These are phyloP conservation scores for Saturnispora sanitii DNA, from an alignment of 805 yeast genomes.

Conservation along the genomic window DNA sequence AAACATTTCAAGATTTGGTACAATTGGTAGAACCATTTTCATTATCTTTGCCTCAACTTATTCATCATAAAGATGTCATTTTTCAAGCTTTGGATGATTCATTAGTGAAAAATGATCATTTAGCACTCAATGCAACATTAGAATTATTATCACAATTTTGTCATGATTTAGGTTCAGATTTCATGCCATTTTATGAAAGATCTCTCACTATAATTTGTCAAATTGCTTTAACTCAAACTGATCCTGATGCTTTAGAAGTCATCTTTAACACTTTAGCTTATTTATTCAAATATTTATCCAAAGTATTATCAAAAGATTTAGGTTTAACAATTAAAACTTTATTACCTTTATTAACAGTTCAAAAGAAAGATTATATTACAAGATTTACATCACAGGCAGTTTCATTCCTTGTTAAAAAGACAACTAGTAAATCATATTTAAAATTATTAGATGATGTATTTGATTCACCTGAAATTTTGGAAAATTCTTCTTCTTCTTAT, in stretches of 20 bases:
- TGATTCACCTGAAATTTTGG: constrained; percentile 22
- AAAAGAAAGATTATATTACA: constrained; percentile 51
- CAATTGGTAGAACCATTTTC: constrained; percentile 43
- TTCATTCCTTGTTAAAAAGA: constrained; percentile 71
- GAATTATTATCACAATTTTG: constrained; percentile 79
- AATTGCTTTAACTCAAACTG: constrained; percentile 38
- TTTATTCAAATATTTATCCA: constrained; percentile 77
- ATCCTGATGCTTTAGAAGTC: constrained; percentile 67
- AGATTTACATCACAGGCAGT: constrained; percentile 87
- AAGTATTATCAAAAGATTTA: constrained; percentile 51
- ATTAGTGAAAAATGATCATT: constrained; percentile 49
- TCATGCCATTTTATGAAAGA: constrained; percentile 50
- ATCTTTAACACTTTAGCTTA: constrained; percentile 79
- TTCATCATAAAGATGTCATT: constrained; percentile 59
- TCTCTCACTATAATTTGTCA: constrained; percentile 43
- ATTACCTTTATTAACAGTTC: constrained; percentile 52
- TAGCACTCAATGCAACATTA: constrained; percentile 69
- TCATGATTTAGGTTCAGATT: constrained; percentile 89
- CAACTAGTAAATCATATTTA: constrained; percentile 38
- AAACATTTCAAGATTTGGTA: constrained; percentile 54
- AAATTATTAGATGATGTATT: constrained; percentile 35
- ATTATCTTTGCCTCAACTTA: constrained; percentile 70
- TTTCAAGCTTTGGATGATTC: constrained; percentile 32
- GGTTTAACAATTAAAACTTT: constrained; percentile 58
- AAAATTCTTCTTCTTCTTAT: constrained; percentile 34